Base-by-base conservation (phyloP, 352 stramenopile species). In the Pythium folliculosum region DNA sequence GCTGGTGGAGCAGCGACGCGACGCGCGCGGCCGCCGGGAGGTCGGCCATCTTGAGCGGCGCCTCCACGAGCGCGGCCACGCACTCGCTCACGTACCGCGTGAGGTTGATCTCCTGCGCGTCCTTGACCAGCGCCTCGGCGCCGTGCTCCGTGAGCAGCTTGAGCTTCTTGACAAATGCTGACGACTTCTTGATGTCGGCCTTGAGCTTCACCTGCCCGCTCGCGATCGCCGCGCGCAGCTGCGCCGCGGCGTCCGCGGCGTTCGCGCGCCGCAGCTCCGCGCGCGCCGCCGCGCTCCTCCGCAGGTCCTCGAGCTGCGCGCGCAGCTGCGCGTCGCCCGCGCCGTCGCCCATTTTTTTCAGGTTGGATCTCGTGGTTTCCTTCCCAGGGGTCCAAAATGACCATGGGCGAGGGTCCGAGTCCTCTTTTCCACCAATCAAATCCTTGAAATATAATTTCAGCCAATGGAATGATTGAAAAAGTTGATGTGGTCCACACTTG, bases 111-210 rank as follows among this genome's bases (percentile, higher is more conserved):
- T 97, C 95, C 16, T 69, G 65, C 0, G 93, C 81, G 64, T 98
- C 92, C 38, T 89, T 91, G n/a, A 89, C 61, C 32, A 98, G 66
- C n/a, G 83, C 73, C 35, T 89, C 78, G 48, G 83, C 78, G 51
- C 81, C 85, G 63, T 70, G 65, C 60, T 97, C 91, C 23, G 72
- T 84, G 43, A 97, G 78, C 64, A 84, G 67, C 59, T 88, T 88
- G 61, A 99, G 89, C 72, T 98, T 98, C 73, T 99, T 99, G 23
- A 99, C 97, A 81, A 99, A 99, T 38, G 96, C 94, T 35, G 95
- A 99, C 58, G 92, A 98, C 74, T 98, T 98, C 78, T 99, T 99
- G 58, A 99, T 93, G 82, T 99, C 96, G 59, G 91, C 95, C 76
- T 99, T 99, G 57, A 99, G 90, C 73, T 92, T 95, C 47, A 98